These are phyloP conservation scores for Claviceps sp. DNA, from an alignment of 2,329 filamentous ascomycete species.

Conservation along the genomic window DNA sequence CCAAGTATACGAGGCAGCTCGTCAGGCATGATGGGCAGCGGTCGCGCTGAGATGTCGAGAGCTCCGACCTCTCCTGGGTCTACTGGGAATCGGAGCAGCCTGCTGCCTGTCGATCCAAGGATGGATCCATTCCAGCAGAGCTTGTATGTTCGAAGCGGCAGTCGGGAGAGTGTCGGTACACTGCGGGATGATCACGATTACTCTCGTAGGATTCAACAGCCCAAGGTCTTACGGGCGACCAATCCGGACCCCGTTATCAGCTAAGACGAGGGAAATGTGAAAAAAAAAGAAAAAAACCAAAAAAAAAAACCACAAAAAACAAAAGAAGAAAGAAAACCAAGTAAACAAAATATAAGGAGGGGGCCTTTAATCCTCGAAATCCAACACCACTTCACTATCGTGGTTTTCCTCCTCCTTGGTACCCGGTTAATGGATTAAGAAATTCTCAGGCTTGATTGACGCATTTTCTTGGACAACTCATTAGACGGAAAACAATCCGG, in stretches of 20 bases:
- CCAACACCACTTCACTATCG: not conserved
- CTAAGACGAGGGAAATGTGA: not conserved
- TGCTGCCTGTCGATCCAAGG: constrained; percentile 46
- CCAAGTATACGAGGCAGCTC: constrained; percentile 38
- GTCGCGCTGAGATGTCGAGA: constrained; percentile 29
- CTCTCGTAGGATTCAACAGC: constrained; percentile 43
- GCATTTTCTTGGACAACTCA: constrained; percentile 11
- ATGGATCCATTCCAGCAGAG: constrained; percentile 47
- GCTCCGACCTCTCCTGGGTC: constrained; percentile 20
- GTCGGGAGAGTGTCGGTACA: constrained; percentile 49
- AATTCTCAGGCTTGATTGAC: not conserved
- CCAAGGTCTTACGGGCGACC: constrained; percentile 45
- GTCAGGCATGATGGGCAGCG: constrained; percentile 31
- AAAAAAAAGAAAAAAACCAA: too few relatives aligned
- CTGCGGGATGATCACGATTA: constrained; percentile 54
- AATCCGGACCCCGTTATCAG: constrained; percentile 41
- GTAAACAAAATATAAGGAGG: not conserved
- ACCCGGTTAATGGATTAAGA: not conserved
- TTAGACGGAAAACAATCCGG: constrained; percentile 14
- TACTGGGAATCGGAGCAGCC: constrained; percentile 36
- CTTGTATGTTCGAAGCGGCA: constrained; percentile 44
- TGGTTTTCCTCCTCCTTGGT: not conserved
- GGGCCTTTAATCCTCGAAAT: too few relatives aligned
- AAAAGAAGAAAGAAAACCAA: not conserved
- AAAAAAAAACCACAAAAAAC: not conserved